Conservation (phyloP, 2,329 filamentous ascomycete species). For the Microsporum canis region DNA sequence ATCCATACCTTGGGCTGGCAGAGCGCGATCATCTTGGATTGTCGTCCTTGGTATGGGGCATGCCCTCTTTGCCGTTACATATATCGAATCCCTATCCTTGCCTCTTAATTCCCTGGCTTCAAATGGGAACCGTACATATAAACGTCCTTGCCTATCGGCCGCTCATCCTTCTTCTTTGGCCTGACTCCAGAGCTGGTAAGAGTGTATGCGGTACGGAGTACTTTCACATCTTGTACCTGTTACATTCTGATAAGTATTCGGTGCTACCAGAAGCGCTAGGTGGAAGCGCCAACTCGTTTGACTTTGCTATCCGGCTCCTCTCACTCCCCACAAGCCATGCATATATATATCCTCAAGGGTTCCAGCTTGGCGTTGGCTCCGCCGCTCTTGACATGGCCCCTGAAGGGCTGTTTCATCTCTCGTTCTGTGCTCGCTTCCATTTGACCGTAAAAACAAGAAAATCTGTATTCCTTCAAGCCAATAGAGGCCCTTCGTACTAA, state of each 20-base stretch:
- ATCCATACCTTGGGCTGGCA: background rate
- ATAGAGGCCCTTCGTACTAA: background rate
- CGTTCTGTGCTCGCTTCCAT: background rate
- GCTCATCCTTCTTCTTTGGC: background rate
- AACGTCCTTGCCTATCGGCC: background rate
- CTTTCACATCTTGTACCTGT: background rate
- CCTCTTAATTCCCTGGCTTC: background rate
- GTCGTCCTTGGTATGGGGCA: background rate
- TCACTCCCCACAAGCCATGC: background rate
- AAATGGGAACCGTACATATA: background rate
- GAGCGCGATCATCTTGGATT: constrained; percentile 1
- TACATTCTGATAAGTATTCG: background rate
- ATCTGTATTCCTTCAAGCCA: background rate
- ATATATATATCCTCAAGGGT: background rate
- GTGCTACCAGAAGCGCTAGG: background rate
- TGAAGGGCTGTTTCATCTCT: background rate
- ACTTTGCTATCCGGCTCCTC: background rate
- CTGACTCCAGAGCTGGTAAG: background rate
- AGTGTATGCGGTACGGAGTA: background rate
- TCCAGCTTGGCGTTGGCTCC: background rate
- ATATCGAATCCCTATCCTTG: background rate
- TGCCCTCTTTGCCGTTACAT: background rate
- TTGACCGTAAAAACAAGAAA: too few species aligned
- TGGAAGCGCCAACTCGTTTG: background rate
- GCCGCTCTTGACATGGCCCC: background rate